Conservation (phyloP, 805 yeast genomes). For the Tetrapisispora taiwanensis region DNA sequence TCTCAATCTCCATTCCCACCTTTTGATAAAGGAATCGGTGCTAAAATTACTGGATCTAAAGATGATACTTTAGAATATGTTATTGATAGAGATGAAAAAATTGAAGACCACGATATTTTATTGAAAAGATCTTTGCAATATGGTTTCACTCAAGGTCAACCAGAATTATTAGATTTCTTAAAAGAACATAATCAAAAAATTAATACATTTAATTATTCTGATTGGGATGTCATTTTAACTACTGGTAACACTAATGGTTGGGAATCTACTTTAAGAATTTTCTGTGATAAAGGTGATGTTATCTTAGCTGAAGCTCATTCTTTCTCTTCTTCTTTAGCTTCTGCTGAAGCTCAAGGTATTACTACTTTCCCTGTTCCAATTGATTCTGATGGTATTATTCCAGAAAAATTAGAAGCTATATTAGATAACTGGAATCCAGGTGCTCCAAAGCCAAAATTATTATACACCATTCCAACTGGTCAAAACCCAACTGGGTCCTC, state of each 20-base stretch:
- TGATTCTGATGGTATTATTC: conserved; percentile 71
- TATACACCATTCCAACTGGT: conserved; percentile 91
- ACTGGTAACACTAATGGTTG: conserved; percentile 87
- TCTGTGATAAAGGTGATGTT: conserved; percentile 71
- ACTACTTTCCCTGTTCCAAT: conserved; percentile 62
- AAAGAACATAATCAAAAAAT: conserved; percentile 61
- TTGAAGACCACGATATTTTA: conserved; percentile 52
- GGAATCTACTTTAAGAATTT: conserved; percentile 73
- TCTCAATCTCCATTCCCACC: conserved; percentile 74
- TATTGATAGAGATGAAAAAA: conserved; percentile 31
- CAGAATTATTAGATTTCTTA: conserved; percentile 56
- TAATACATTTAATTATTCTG: conserved; percentile 39
- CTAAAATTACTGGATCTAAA: conserved; percentile 33
- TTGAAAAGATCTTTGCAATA: conserved; percentile 84
- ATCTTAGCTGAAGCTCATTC: conserved; percentile 73
- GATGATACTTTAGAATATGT: conserved; percentile 17
- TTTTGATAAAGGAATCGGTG: conserved; percentile 66
- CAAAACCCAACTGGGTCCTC: conserved; percentile 97
- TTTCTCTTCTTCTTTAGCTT: conserved; percentile 76
- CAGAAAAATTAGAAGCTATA: conserved; percentile 52
- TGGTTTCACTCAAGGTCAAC: conserved; percentile 76
- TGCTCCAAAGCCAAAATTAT: conserved; percentile 64
- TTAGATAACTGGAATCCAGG: conserved; percentile 61
- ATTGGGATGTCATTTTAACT: conserved; percentile 65
- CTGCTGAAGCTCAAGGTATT: conserved; percentile 65